Evolutionary conservation across 2,329 filamentous ascomycete species (phyloP), one percentile per base, ranked within the genome.

Genomic region (Berkeleyomyces basicola): DNA sequence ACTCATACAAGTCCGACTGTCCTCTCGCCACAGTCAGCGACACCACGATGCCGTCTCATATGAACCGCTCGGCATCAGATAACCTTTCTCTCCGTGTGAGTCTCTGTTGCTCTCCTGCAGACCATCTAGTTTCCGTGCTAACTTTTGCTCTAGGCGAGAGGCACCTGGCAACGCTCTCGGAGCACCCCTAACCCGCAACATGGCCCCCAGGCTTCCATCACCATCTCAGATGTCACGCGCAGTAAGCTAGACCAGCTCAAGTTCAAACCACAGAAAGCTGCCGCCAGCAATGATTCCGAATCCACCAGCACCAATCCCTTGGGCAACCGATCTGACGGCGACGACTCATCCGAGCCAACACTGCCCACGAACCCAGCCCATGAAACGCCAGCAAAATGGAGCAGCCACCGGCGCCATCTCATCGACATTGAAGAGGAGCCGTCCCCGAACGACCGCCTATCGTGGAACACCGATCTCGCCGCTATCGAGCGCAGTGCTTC

Each of bases 401-500:
- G 82, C 47, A 75, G 82, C 66, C 79, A 78, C 64, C 74, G 74
- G 61, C 70, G 70, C 33, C 72, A 74, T 42, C 69, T 71, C 16
- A 70, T 72, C 43, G 76, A 79, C 59, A 72, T 78, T 10, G 74
- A 79, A 11, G 70, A 74, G 37, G 74, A 77, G 14, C 71, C 73
- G 37, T 85, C 83, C 10, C 84, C 84, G 2, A 80, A 80, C 66
- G 83, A 86, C 59, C 78, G 78, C 61, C 75, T 87, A 36, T 74
- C 79, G 37, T 87, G 84, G 84, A 77, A 83, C 66, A 79, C 77
- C 63, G 76, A 75, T 65, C 74, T 76, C 64, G 73, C 77, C 66
- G 71, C 68, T 9, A 67, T 72, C 10, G 74, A 75, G 63, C 31
- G 74, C 72, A 39, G 69, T 79, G 65, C 79, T 75, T 60, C 79